Evolutionary conservation across 1,284 basidiomycete species (phyloP).

Genomic region (Boletus semigastroideus): DNA sequence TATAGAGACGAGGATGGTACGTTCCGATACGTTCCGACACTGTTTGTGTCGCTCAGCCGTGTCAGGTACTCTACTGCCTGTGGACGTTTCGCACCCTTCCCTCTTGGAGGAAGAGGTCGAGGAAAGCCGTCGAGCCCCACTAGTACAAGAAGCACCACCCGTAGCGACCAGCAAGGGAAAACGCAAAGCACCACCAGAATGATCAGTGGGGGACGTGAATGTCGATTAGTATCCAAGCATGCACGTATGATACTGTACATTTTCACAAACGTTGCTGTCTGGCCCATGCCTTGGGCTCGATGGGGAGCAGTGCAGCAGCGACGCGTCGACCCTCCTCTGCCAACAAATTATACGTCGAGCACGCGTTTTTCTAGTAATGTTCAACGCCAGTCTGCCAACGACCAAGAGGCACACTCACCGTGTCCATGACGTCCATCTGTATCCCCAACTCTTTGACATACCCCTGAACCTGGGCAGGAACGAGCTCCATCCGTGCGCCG

Average conservation of each 20-base stretch:
- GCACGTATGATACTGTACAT: constrained; percentile 19
- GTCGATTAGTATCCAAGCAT: constrained; percentile 10
- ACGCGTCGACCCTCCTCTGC: constrained; percentile 91
- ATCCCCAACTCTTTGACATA: constrained; percentile 81
- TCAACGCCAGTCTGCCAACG: background rate
- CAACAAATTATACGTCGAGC: constrained; percentile 92
- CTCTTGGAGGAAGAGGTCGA: constrained; percentile 48
- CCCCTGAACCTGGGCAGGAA: constrained; percentile 66
- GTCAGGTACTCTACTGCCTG: constrained; percentile 42
- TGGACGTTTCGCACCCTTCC: constrained; percentile 43
- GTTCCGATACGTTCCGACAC: background rate
- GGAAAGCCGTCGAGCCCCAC: constrained; percentile 27
- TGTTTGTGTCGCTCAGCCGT: constrained; percentile 2
- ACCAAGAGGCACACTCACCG: constrained; percentile 53
- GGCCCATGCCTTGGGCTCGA: constrained; percentile 23
- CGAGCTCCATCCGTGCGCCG: constrained; percentile 69
- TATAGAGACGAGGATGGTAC: constrained; percentile 62
- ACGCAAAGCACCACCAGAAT: constrained; percentile 42
- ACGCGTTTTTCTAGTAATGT: constrained; percentile 63
- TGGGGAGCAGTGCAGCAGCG: constrained; percentile 83
- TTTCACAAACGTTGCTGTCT: constrained; percentile 7
- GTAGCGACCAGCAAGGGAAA: constrained; percentile 42
- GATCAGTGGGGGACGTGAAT: background rate
- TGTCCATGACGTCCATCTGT: constrained; percentile 93
- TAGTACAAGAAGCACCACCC: constrained; percentile 14